A percentile compares a stretch with the other conserved stretches of the same genome.
phyloP scores from a whole-genome alignment of 306 rosid species.

The Corylus heterophylla region DNA sequence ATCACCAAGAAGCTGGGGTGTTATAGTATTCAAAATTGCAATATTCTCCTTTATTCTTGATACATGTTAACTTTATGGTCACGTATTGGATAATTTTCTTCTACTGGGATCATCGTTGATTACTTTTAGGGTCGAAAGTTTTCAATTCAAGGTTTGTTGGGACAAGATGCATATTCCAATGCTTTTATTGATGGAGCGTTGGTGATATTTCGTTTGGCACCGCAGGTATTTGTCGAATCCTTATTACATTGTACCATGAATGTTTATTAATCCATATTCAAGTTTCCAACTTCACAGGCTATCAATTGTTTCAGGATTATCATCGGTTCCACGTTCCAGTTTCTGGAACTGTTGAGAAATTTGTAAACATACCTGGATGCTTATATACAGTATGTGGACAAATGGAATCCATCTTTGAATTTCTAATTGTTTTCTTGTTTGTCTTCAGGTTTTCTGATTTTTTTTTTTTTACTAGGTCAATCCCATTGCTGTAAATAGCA shows the following conservation, averaged over 20 bases:
- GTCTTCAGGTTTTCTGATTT: conserved; percentile 18
- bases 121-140: conserved; percentile 79
- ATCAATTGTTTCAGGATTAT: conserved; percentile 71
- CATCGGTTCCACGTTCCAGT: conserved; percentile 93
- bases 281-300: conserved; percentile 12
- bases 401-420: conserved; percentile 10
- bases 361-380: conserved; percentile 80
- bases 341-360: conserved; percentile 74
- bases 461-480: conserved; percentile 56
- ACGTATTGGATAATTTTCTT: neutral
- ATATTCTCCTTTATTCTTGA: neutral
- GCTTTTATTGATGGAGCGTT: conserved; percentile 77
- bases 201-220: conserved; percentile 97
- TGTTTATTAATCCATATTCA: conserved; percentile 18
- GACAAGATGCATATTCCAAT: conserved; percentile 59
- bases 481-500: conserved; percentile 97
- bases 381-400: conserved; percentile 73
- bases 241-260: conserved; percentile 1
- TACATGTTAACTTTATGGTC: neutral
- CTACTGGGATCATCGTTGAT: conserved; percentile 16
- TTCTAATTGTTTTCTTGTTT: conserved; percentile 4
- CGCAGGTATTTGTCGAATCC: conserved; percentile 61
- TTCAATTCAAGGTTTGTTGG: conserved; percentile 88
- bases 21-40: neutral
- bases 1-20: neutral